Evolutionary conservation across 164 flowering plant genomes (phyloP), one percentile per base, ranked within the genome.

Genomic region (Tetrastigma voinierianum): DNA sequence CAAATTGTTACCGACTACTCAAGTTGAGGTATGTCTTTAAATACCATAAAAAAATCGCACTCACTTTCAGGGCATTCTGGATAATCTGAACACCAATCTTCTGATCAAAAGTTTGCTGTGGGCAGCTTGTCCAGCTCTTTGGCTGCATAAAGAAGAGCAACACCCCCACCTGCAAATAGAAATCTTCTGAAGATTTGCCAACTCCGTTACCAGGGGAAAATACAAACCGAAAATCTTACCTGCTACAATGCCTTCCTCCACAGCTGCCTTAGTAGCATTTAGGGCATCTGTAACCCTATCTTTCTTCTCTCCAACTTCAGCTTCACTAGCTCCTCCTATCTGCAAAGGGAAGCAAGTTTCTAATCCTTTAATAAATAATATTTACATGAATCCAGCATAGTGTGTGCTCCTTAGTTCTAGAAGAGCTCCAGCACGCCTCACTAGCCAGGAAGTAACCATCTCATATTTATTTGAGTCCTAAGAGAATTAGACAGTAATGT

Each of bases 291-390:
- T 90, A 17, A 92, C 97, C 70, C 98, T 86, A 69, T 92, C 98
- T 70, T 95, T 95, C 78, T 87, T 95, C 78, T 95, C 98, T 65
- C 93, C 70, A 71, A 94, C 97, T 82, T 94, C 98, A 51, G 86
- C 82, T 80, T 94, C 98, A 82, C 96, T 94, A 52, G 98, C 98
- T 75, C 97, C 98, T 61, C 98, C 98, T 76, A 94, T 86, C 98
- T 95, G 78, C 61, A 77, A 70, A 25, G 14, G 48, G 25, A 66
- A 60, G 3, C 40, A 32, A 45, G 43, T 19, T 24, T 25, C n/a
- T 32, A 23, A 7, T 43, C n/a, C 21, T 64, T 49, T 25, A 15
- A 2, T 45, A 16, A 7, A 32, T 32, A 32, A 32, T 7, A 32
- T 32, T 32, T 7, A 4, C 40, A 32, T 32, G 40, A 32, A 32